These are phyloP conservation scores for Xylaria castorea DNA, from an alignment of 495 filamentous ascomycete genomes.

Conservation along the genomic window DNA sequence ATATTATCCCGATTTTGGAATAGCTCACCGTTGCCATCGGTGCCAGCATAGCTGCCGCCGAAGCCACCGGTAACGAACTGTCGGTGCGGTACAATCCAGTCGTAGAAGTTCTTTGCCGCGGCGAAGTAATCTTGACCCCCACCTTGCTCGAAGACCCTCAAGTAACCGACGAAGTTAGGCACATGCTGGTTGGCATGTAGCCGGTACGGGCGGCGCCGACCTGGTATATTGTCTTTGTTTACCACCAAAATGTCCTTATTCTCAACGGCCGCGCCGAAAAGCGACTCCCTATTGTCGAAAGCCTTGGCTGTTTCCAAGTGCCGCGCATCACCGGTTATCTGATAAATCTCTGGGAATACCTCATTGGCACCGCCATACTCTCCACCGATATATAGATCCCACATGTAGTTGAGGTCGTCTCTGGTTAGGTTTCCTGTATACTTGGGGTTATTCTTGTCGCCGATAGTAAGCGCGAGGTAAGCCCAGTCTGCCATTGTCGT, in stretches of 20 bases:
- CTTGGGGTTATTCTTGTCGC: constrained; percentile 33
- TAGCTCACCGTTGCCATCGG: constrained; percentile 42
- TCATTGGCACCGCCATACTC: constrained; percentile 43
- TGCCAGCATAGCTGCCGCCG: constrained; percentile 32
- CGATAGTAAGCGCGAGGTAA: constrained; percentile 34
- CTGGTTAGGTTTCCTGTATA: constrained; percentile 34
- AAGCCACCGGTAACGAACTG: constrained; percentile 41
- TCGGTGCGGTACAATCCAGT: constrained; percentile 40
- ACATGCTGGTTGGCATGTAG: constrained; percentile 47
- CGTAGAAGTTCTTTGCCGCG: constrained; percentile 45
- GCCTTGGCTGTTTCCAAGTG: constrained; percentile 41
- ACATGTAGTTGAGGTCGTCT: constrained; percentile 37
- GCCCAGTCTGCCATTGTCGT: constrained; percentile 36
- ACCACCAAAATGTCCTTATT: constrained; percentile 35
- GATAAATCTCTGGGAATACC: constrained; percentile 42
- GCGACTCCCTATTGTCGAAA: constrained; percentile 43
- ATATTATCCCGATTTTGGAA: constrained; percentile 45
- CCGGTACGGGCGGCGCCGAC: constrained; percentile 29
- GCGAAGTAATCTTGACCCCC: constrained; percentile 38
- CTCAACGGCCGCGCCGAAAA: constrained; percentile 35
- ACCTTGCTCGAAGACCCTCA: constrained; percentile 41
- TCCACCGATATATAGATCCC: constrained; percentile 34
- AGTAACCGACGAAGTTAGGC: constrained; percentile 45
- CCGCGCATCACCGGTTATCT: constrained; percentile 36
- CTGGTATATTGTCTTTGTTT: constrained; percentile 24